A percentile compares a stretch with the other conserved stretches of the same genome.
These are phyloP conservation scores for Marchantia paleacea DNA, from an alignment of 225 moss, liverwort and hornwort species.

Conservation along the genomic window DNA sequence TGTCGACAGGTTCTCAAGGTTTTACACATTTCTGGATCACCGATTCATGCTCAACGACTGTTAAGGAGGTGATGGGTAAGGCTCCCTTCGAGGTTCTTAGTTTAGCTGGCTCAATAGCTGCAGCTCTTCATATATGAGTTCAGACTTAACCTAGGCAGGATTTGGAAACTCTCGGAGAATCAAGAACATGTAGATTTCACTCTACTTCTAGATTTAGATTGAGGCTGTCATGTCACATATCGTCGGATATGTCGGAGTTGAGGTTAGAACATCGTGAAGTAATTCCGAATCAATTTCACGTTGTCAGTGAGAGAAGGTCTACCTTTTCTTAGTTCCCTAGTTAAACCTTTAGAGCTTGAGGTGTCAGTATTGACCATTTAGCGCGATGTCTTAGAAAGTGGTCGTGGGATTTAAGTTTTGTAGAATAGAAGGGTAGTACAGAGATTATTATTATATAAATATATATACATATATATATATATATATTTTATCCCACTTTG, in stretches of 20 bases:
- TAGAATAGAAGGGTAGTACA: not conserved
- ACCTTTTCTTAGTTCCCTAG: not conserved
- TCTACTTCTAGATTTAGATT: not conserved
- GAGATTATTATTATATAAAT: not conserved
- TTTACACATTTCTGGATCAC: conserved; percentile 91
- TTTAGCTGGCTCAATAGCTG: conserved; percentile 92
- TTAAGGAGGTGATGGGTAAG: conserved; percentile 71
- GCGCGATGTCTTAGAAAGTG: not conserved
- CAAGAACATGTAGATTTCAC: not conserved
- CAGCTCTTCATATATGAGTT: conserved; percentile 71
- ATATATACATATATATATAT: too few species aligned
- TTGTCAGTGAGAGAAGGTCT: not conserved
- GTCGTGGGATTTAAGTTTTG: not conserved
- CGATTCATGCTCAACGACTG: conserved; percentile 84
- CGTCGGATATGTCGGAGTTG: not conserved
- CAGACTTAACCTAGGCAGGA: not conserved
- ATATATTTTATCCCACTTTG: too few species aligned
- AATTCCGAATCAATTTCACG: not conserved
- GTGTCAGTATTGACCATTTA: not conserved
- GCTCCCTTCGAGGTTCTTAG: conserved; percentile 92
- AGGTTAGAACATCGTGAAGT: not conserved
- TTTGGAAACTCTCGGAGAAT: not conserved
- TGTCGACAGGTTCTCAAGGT: conserved; percentile 44
- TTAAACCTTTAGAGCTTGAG: not conserved
- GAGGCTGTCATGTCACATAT: not conserved